Base-by-base conservation (phyloP, 2,329 filamentous ascomycete species). In the Elsinoe ampelina region DNA sequence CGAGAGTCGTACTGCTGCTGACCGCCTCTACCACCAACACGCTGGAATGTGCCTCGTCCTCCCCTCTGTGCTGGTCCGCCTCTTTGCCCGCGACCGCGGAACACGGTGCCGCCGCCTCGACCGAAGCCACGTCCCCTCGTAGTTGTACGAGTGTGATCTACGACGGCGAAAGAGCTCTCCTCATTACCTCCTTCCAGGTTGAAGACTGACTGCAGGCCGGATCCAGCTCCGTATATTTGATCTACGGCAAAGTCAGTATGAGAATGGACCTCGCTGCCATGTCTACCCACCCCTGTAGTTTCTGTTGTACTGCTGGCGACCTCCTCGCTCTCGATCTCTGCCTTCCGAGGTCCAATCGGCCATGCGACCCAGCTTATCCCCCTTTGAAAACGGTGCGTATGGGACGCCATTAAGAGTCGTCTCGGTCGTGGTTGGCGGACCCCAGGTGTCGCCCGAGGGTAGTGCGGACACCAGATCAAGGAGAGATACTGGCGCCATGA, bases 291-390 rank as follows among this genome's bases (percentile, higher is more conserved):
- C 91, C 83, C 93, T 85, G 75, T 87, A 96, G 73, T 91, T 93
- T 65, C 92, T 82, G 73, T 92, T 90, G 74, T 95, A 97, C 70
- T 93, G 88, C 72, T 87, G 84, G 70, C 92, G 80, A 61, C 89
- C 88, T 64, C 87, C 86, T 67, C 90, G 79, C 60, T 93, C 89
- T 57, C 77, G 70, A 64, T 83, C 81, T 76, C 96, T 96, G 72
- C 87, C 84, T 70, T 96, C 93, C 48, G 84, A 70, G 15, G 91
- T 95, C 93, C 93, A 98, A 79, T 98, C 93, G 60, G 93, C 93
- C 91, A 98, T 97, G 72, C 93, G 91, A 69, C 93, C 93, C 59
- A 98, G 80, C 81, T 96, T 97, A 79, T 98, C 93, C 71, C 89
- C 90, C 76, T 98, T 98, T 64, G 91, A 96, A 79, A 93, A 98